These are phyloP conservation scores for Xylaria castorea DNA, from an alignment of 495 filamentous ascomycete genomes.

Conservation along the genomic window DNA sequence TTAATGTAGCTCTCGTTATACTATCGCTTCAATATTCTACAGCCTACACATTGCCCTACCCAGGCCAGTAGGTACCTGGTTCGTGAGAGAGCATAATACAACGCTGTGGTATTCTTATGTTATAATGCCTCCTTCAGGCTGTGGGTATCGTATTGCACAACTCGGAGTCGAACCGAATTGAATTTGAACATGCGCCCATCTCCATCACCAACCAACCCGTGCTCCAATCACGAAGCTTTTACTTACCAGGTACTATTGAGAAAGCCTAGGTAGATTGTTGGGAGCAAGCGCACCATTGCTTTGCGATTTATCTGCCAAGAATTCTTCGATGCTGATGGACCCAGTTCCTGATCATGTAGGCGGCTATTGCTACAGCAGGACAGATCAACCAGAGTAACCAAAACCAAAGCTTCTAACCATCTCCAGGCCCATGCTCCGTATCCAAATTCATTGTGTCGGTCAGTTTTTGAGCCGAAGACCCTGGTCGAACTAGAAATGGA, in stretches of 20 bases:
- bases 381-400: neutral
- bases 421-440: slow-evolving; percentile 27
- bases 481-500: slow-evolving; percentile 33
- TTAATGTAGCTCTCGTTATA: neutral
- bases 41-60: neutral
- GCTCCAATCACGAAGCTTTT: neutral
- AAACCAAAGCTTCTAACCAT: slow-evolving; percentile 7
- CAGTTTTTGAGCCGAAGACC: slow-evolving; percentile 18
- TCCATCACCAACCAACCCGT: neutral
- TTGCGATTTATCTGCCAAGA: slow-evolving; percentile 5
- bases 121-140: neutral
- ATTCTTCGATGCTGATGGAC: neutral
- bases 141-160: slow-evolving; percentile 26
- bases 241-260: neutral
- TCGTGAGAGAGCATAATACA: neutral
- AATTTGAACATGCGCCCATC: slow-evolving; percentile 9
- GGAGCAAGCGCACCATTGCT: neutral
- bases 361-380: neutral
- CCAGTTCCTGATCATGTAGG: neutral
- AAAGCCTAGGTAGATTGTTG: neutral
- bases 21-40: neutral
- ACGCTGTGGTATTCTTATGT: slow-evolving; percentile 6
- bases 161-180: slow-evolving; percentile 10
- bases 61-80: neutral
- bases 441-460: slow-evolving; percentile 40